Base-by-base conservation (phyloP, 306 rosid genomes). In the Hippophae gyantsensis region DNA sequence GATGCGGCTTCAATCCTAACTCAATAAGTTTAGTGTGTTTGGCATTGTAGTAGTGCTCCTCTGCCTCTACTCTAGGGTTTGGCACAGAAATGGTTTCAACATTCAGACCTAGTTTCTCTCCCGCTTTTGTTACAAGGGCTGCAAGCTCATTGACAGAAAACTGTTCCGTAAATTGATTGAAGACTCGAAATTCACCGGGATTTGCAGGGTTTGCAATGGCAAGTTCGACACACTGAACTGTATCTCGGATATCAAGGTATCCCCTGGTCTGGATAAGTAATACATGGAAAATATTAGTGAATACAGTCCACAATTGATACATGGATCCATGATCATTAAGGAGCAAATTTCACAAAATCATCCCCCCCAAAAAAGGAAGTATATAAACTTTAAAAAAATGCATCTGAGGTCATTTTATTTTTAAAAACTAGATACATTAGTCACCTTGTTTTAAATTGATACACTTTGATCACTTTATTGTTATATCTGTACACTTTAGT, bases 21-120 rank as follows among this genome's bases (percentile, higher is more conserved):
- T 90, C 93, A 54, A 85, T 65, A 25, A 90, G 87, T 68, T 87
- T 90, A 18, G 98, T 90, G 83, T 85, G 95, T 71, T 81, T 90
- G 69, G 96, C 89, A 18, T 90, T 90, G 86, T 90, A 90, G 80
- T 90, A 87, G 76, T 90, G 98, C 73, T 87, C 98, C 84, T 90
- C 98, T 41, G 85, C 87, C 74, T 90, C 98, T 26, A 90, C 96
- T 69, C 98, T 79, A 18, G 98, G 98, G 84, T 87, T 90, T 72
- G 96, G 95, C 61, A 90, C 98, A 10, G 90, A 64, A 64, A 54
- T 77, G 50, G 92, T 76, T 77, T 81, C 62, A 66, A 90, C 98
- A 32, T 76, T 65, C 40, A 90, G 70, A 44, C 96, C 96, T 7
- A 90, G 87, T 77, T 90, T 90, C 73, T 81, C 78, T 14, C 96